phyloP scores from a whole-genome alignment of 176 grass and related monocot species.

The Oryza coarctata region DNA sequence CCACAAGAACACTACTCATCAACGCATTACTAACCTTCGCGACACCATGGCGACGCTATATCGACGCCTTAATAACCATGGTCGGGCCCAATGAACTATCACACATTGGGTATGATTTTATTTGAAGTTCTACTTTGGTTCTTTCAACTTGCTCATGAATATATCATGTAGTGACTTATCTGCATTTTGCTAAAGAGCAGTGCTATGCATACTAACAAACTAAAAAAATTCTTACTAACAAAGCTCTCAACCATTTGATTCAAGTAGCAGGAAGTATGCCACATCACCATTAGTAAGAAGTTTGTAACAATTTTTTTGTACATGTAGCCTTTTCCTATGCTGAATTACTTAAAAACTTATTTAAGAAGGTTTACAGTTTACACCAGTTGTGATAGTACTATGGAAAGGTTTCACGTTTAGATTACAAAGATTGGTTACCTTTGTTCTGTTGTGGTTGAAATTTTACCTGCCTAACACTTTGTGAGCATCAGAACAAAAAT shows the following conservation, averaged over 20 bases:
- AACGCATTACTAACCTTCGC: too few relatives aligned
- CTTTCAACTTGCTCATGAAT: constrained; percentile 1
- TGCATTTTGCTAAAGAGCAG: background rate
- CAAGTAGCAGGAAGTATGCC: too few relatives aligned
- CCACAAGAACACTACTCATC: too few relatives aligned
- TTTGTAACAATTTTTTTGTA: too few relatives aligned
- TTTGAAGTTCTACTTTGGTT: background rate
- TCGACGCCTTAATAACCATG: too few relatives aligned
- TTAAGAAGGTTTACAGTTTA: background rate
- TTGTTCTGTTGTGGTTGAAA: constrained; percentile 1
- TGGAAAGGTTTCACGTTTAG: background rate
- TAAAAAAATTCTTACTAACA: too few relatives aligned
- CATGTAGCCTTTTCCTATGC: too few relatives aligned
- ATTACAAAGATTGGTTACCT: background rate
- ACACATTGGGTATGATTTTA: background rate
- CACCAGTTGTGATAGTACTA: background rate
- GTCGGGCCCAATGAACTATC: background rate
- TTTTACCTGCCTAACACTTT: background rate
- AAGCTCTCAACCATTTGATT: too few relatives aligned
- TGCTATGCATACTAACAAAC: too few relatives aligned
- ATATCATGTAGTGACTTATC: background rate
- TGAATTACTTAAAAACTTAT: constrained; percentile 12
- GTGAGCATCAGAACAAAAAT: background rate
- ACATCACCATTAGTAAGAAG: too few relatives aligned
- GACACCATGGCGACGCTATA: too few relatives aligned